These are phyloP conservation scores for Adansonia gregorii DNA, from an alignment of 441 rosid species.

Conservation along the genomic window DNA sequence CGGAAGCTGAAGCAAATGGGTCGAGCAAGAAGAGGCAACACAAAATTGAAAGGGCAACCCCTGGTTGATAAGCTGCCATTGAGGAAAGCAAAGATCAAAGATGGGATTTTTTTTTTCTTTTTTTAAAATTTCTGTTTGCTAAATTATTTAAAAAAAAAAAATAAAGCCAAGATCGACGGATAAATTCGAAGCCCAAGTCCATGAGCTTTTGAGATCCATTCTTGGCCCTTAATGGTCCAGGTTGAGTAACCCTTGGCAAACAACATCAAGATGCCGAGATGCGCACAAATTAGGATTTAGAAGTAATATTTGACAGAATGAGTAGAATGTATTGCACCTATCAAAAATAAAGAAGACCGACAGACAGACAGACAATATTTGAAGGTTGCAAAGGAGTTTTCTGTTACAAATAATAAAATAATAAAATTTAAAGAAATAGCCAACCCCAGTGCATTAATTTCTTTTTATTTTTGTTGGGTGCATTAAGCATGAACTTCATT, in stretches of 20 bases:
- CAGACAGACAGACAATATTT: background rate
- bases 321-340: background rate
- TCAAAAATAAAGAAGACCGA: background rate
- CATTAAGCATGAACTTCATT: too few relatives aligned
- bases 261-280: conserved; percentile 33
- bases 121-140: too few relatives aligned
- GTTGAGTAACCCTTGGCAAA: conserved; percentile 74
- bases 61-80: conserved; percentile 34
- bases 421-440: background rate
- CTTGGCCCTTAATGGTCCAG: conserved; percentile 66
- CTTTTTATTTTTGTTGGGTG: too few relatives aligned
- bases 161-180: too few relatives aligned
- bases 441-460: too few relatives aligned
- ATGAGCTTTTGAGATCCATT: conserved; percentile 54
- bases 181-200: too few relatives aligned
- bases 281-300: background rate
- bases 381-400: background rate
- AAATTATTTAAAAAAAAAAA: too few relatives aligned
- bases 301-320: background rate
- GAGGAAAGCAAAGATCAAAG: background rate
- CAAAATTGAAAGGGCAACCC: conserved; percentile 16
- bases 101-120: background rate
- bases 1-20: conserved; percentile 34
- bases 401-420: background rate
- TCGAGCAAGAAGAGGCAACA: conserved; percentile 24